Base-by-base conservation (phyloP, 495 filamentous ascomycete species). In the Lasiosphaeria hispida region DNA sequence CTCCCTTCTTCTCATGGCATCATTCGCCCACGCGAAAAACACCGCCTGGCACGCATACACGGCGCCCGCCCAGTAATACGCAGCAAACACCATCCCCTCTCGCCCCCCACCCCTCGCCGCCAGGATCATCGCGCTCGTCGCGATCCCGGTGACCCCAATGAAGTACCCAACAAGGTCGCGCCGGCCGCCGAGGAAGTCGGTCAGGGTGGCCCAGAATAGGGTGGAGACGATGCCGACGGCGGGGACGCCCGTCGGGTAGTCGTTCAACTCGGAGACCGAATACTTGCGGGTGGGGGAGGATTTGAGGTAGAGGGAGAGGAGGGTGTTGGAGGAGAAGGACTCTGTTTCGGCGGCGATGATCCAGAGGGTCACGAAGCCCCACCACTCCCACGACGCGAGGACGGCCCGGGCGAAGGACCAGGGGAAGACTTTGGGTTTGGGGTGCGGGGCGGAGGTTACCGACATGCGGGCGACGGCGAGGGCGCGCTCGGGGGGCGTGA, bases 21-120 rank as follows among this genome's bases (percentile, higher is more conserved):
- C 82, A 54, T 86, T 86, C 9, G 80, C 80, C 83, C 83, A 86
- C 0, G 81, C 82, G 45, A 85, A 85, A 60, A 85, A 84, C 0
- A 78, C 80, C 0, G 83, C 80, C 60, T 86, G 83, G 56, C 81
- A 83, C 4, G 80, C 80, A 59, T 85, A 86, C 4, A 83, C 77
- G 1, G 72, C 62, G 2, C 82, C 82, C 3, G 81, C 79, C 68
- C 74, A 79, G 67, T 83, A 84, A 43, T 83, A 84, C 9, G 78
- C 76, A 0, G 43, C 81, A 50, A 83, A 80, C 1, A 78, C 72
- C 0, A 75, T 55, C 10, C 34, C 56, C 30, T 17, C 63, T 67
- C 17, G 58, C 67, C 41, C 1, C 30, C 7, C 54, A 48, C 30
- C 75, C 19, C 67, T 69, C 3, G 74, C 75, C 1, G 69, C 73